Conservation (phyloP, 2,329 filamentous ascomycete species). For the Aspergillus candidus region DNA sequence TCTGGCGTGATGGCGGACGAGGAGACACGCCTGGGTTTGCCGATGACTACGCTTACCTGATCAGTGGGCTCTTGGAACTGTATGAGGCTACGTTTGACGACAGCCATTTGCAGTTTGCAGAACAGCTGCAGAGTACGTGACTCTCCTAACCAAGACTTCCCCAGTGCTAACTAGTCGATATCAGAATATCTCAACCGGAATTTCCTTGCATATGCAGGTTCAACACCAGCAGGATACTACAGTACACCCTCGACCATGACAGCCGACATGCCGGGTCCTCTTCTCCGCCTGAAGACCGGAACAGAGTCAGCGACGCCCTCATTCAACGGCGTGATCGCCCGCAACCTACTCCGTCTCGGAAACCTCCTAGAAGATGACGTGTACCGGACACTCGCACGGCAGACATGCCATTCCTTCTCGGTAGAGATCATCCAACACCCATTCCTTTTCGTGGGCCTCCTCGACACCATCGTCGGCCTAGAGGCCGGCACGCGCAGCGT, state of each 20-base stretch:
- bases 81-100: conserved; percentile 78
- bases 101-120: conserved; percentile 70
- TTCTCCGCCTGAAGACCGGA: conserved; percentile 86
- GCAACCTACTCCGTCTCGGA: conserved; percentile 77
- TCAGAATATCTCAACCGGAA: conserved; percentile 64
- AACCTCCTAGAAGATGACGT: conserved; percentile 60
- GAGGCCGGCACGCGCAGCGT: conserved; percentile 62
- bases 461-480: conserved; percentile 68
- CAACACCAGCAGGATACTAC: conserved; percentile 37
- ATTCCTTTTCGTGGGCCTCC: conserved; percentile 78
- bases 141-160: background rate
- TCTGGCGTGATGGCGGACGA: conserved; percentile 61
- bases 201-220: conserved; percentile 63
- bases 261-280: conserved; percentile 52
- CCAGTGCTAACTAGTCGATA: conserved; percentile 7
- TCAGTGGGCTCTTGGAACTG: conserved; percentile 73
- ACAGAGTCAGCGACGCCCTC: conserved; percentile 91
- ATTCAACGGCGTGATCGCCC: conserved; percentile 78
- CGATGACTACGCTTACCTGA: conserved; percentile 90
- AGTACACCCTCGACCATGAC: conserved; percentile 44
- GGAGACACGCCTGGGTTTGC: conserved; percentile 70
- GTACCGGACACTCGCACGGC: conserved; percentile 60
- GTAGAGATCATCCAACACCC: conserved; percentile 89
- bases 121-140: conserved; percentile 64
- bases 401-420: conserved; percentile 79